These are phyloP conservation scores for Jacaranda copaia DNA, from an alignment of 257 asterid genomes.

Conservation along the genomic window DNA sequence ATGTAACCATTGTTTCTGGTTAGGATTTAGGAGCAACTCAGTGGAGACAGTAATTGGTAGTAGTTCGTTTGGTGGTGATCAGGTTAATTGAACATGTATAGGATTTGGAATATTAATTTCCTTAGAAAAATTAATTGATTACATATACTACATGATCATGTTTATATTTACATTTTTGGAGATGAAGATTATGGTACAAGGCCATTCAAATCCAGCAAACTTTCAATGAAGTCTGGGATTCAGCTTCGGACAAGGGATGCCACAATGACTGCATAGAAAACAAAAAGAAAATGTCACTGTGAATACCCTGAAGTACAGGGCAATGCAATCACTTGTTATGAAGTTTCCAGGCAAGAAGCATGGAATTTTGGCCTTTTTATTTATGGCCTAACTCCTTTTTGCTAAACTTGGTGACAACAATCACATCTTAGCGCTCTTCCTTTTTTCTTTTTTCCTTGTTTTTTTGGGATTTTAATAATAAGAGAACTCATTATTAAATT, in stretches of 20 bases:
- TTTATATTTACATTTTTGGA: conserved; percentile 16
- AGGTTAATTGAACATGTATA: conserved; percentile 17
- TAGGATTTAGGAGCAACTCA: conserved; percentile 23
- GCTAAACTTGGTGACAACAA: conserved; percentile 2
- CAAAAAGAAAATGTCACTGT: conserved; percentile 40
- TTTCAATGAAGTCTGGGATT: conserved; percentile 23
- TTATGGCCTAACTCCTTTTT: neutral
- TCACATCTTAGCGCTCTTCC: neutral
- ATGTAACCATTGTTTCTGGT: conserved; percentile 21
- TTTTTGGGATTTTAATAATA: no score
- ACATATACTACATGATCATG: conserved; percentile 8
- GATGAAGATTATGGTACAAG: neutral
- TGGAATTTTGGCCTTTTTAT: neutral
- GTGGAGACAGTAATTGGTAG: conserved; percentile 18
- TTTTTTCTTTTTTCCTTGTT: neutral
- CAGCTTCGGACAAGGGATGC: conserved; percentile 24
- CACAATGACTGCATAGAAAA: conserved; percentile 28
- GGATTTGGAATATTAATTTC: neutral
- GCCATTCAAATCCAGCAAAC: conserved; percentile 3
- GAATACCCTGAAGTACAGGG: conserved; percentile 27
- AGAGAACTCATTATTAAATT: no score
- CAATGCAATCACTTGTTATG: conserved; percentile 25
- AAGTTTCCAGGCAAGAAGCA: conserved; percentile 36
- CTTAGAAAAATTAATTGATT: neutral
- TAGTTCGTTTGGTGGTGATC: conserved; percentile 32